A percentile compares a stretch with the other conserved stretches of the same genome.
Evolutionary conservation across 129 eudicot genomes (phyloP).

Genomic region (Chrysanthemum seticuspe): DNA sequence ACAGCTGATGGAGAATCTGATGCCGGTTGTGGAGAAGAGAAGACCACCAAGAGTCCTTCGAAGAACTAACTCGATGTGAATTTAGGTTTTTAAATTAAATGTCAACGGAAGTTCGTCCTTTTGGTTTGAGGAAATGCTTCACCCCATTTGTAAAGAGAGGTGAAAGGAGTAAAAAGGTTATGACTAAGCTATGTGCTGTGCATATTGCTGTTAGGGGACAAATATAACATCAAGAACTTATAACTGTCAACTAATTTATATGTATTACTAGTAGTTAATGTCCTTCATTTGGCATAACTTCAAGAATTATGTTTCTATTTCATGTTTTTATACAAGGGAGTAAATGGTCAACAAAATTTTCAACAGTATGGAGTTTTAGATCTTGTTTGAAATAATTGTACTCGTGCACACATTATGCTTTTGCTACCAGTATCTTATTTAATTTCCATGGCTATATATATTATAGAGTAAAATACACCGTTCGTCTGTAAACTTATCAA

Average conservation of each 20-base stretch:
- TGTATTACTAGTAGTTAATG: neutral
- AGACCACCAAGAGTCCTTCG: slow-evolving; percentile 58
- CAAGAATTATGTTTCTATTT: slow-evolving; percentile 11
- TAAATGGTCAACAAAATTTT: neutral
- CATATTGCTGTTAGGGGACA: neutral
- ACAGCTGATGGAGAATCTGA: slow-evolving; percentile 77
- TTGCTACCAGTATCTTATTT: neutral
- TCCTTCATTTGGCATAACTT: slow-evolving; percentile 1
- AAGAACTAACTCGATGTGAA: slow-evolving; percentile 52
- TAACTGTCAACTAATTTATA: neutral
- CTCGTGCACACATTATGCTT: neutral
- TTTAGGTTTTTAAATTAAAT: slow-evolving; percentile 16
- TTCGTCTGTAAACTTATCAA: no score
- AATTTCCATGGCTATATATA: neutral
- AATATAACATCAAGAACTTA: neutral
- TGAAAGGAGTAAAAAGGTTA: slow-evolving; percentile 3
- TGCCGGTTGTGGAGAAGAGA: slow-evolving; percentile 62
- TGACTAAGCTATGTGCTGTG: neutral
- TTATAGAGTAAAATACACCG: no score
- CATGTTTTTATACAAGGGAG: slow-evolving; percentile 13
- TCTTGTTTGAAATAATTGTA: neutral
- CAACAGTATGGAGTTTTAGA: no score
- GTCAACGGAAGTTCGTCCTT: slow-evolving; percentile 15
- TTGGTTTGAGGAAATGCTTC: slow-evolving; percentile 14
- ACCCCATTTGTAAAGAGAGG: slow-evolving; percentile 31